Percentiles rank a stretch among this genome's conserved stretches.
Evolutionary conservation across 192 early-diverging fungal species (phyloP).

Genomic region (Dispira simplex): DNA sequence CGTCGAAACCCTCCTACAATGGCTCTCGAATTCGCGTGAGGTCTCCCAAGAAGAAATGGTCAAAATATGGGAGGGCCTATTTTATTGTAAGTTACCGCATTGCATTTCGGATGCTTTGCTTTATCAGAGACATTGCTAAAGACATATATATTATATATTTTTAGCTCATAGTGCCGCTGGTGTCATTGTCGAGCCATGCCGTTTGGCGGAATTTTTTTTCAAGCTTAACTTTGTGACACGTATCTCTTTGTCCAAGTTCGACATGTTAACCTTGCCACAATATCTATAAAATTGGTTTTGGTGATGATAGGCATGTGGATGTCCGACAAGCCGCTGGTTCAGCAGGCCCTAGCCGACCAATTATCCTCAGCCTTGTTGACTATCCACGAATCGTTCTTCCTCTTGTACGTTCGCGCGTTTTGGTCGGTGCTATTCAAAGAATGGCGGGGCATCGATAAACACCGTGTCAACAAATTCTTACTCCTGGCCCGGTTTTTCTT

Average conservation of each 20-base stretch:
- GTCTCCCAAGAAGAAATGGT: conserved; percentile 46
- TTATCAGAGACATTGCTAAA: too few species aligned
- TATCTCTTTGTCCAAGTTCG: too few species aligned
- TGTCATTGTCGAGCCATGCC: too few species aligned
- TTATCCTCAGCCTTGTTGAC: conserved; percentile 42
- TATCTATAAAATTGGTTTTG: background rate
- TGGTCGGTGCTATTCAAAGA: conserved; percentile 49
- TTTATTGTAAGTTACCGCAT: conserved; percentile 52
- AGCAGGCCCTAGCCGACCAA: conserved; percentile 71
- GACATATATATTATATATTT: too few species aligned
- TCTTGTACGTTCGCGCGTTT: conserved; percentile 43
- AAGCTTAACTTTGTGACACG: too few species aligned
- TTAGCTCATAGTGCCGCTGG: too few species aligned
- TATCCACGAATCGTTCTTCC: conserved; percentile 26
- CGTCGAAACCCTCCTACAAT: conserved; percentile 37
- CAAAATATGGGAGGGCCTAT: conserved; percentile 86
- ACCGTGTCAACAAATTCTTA: conserved; percentile 67
- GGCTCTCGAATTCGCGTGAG: conserved; percentile 32
- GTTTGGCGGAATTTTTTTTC: too few species aligned
- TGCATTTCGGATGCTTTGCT: too few species aligned
- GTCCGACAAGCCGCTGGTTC: conserved; percentile 86
- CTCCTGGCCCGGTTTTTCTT: conserved; percentile 50
- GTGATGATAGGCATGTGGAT: conserved; percentile 71
- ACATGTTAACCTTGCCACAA: too few species aligned
- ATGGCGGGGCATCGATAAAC: conserved; percentile 66